These are phyloP conservation scores for Solanum lycopersicoides DNA, from an alignment of 257 asterid genomes.

Conservation along the genomic window DNA sequence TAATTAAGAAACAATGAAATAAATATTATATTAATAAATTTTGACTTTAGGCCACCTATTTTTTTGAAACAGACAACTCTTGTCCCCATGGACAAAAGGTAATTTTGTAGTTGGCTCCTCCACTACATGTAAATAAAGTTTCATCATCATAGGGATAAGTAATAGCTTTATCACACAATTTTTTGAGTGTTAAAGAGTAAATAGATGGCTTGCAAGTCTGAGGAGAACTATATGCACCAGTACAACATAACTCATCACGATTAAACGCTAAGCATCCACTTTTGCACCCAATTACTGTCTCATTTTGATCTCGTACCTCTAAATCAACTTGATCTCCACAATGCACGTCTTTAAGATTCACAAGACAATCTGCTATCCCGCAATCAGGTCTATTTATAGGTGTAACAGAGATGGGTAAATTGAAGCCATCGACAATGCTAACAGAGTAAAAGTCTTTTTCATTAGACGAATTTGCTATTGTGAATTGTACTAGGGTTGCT, in stretches of 20 bases:
- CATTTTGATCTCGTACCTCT: not conserved
- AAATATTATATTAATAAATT: not conserved
- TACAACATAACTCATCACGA: not conserved
- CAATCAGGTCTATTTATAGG: slow-evolving; percentile 7
- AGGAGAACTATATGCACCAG: not conserved
- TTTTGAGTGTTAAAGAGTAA: not conserved
- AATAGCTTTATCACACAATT: not conserved
- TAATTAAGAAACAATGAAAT: not conserved
- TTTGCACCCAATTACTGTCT: slow-evolving; percentile 24
- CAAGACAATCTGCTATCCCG: slow-evolving; percentile 10
- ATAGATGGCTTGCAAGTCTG: not conserved
- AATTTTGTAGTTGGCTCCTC: not conserved
- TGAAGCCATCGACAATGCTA: slow-evolving; percentile 47
- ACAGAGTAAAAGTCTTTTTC: slow-evolving; percentile 32
- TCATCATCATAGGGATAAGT: not conserved
- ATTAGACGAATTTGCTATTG: slow-evolving; percentile 7
- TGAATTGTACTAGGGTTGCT: slow-evolving; percentile 25
- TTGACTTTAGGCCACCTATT: not conserved
- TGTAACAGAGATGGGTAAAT: slow-evolving; percentile 18
- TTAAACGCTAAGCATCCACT: not conserved
- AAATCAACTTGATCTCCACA: slow-evolving; percentile 24
- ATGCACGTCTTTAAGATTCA: slow-evolving; percentile 3
- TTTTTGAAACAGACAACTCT: too few relatives aligned
- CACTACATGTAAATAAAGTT: not conserved
- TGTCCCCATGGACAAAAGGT: not conserved